Percentiles rank a stretch among this genome's conserved stretches.
Evolutionary conservation across 2,329 filamentous ascomycete genomes (phyloP).

Genomic region (Ustulina deusta): DNA sequence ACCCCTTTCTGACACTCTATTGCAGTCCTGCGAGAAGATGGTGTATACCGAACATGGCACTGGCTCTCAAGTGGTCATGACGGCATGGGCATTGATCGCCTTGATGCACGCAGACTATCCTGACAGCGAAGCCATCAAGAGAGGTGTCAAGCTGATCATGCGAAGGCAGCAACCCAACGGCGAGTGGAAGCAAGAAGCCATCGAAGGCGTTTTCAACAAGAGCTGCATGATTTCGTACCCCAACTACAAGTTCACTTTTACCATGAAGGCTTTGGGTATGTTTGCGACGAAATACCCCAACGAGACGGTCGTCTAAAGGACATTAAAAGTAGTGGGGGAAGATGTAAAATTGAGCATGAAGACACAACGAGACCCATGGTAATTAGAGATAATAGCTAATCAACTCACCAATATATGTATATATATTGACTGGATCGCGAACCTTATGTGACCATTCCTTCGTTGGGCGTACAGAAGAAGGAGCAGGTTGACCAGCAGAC

Average conservation of each 20-base stretch:
- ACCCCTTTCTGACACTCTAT: constrained; percentile 18
- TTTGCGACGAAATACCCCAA: constrained; percentile 80
- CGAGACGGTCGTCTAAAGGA: constrained; percentile 60
- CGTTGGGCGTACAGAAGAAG: no score
- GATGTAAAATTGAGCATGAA: background rate
- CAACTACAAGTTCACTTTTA: constrained; percentile 98
- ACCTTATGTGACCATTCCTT: background rate
- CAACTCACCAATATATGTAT: background rate
- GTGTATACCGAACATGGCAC: constrained; percentile 79
- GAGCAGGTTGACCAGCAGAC: no score
- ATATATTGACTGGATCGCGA: background rate
- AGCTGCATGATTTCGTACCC: constrained; percentile 99
- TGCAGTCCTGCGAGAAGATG: constrained; percentile 79
- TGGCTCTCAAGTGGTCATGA: constrained; percentile 91
- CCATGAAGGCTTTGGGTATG: constrained; percentile 93
- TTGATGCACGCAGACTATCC: constrained; percentile 87
- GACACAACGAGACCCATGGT: background rate
- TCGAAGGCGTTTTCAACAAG: constrained; percentile 99
- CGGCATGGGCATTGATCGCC: constrained; percentile 87
- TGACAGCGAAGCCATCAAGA: constrained; percentile 76
- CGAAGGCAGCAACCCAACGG: constrained; percentile 86
- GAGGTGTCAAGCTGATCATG: constrained; percentile 85
- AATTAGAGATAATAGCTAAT: constrained; percentile 14
- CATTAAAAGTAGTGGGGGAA: no score
- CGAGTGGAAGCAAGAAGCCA: constrained; percentile 94